Evolutionary conservation across 495 filamentous ascomycete species (phyloP), one percentile per base, ranked within the genome.

Genomic region (Podospora anserina): DNA sequence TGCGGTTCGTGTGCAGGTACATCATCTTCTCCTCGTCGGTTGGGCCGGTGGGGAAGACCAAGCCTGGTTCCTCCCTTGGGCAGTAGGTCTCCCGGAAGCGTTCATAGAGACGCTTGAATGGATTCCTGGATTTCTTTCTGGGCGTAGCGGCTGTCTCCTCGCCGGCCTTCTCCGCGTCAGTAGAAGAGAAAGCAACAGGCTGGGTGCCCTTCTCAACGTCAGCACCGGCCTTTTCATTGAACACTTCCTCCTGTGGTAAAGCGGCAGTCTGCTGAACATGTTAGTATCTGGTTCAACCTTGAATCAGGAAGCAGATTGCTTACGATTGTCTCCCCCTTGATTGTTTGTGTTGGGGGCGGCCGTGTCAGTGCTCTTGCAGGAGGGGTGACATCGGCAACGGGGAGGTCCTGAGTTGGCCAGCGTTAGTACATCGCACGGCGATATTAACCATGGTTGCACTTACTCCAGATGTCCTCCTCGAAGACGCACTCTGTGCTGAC

Each of bases 1-100:
- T 69, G 59, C 75, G 74, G 69, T 77, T 77, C 26, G 75, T 77
- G 23, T 62, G 57, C 61, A 77, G 57, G 57, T 77, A 77, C 30
- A 59, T 68, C 53, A 71, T 66, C 61, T 77, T 77, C 56, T 77
- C 75, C 23, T 74, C 70, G 64, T 77, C 75, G 0, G 68, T 73
- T 15, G 75, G 75, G 1, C 72, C 72, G 3, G 74, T 72, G 19
- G 75, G 75, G 18, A 77, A 68, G 0, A 77, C 74, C 2, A 77
- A 64, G 13, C 59, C 68, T 0, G 75, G 75, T 60, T 77, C 75
- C 59, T 74, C 74, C 4, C 39, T 64, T 1, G 75, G 75, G 49
- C 74, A 77, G 68, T 77, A 77, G 2, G 75, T 77, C 44, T 68
- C 66, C 58, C 72, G 55, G 53, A 76, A 73, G 44, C 72, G 67